phyloP scores from a whole-genome alignment of 179 eudicot species.

The Spergularia azorica region DNA sequence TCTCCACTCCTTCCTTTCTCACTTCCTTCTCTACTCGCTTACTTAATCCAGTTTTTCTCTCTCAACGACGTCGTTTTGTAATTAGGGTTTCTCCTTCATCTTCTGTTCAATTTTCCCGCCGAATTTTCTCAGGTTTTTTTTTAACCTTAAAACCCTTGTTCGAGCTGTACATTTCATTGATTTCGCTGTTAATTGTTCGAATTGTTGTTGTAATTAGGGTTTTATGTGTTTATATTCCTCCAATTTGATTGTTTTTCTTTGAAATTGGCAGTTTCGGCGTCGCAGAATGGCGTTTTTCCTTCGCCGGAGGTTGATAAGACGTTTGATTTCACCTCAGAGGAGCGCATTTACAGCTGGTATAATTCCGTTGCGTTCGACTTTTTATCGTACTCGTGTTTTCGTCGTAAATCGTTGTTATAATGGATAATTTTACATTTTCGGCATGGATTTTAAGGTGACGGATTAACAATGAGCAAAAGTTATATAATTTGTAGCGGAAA shows the following conservation, averaged over 20 bases:
- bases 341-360: constrained; percentile 92
- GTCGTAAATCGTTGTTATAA: background rate
- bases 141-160: too few relatives aligned
- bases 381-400: background rate
- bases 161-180: background rate
- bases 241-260: background rate
- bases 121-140: constrained; percentile 45
- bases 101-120: constrained; percentile 29
- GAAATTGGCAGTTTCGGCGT: constrained; percentile 45
- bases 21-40: constrained; percentile 52
- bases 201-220: background rate
- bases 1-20: constrained; percentile 42
- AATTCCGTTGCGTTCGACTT: background rate
- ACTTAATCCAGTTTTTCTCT: constrained; percentile 60
- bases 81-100: constrained; percentile 25
- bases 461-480: too few relatives aligned
- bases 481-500: too few relatives aligned
- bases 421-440: background rate
- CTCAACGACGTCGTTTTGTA: constrained; percentile 46
- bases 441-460: too few relatives aligned
- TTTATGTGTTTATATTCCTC: background rate
- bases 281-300: constrained; percentile 62
- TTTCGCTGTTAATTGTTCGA: background rate
- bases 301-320: constrained; percentile 77
- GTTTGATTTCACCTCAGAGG: constrained; percentile 84